phyloP scores from a whole-genome alignment of 148 eudicot species.

The Rhododendron ferrugineum region DNA sequence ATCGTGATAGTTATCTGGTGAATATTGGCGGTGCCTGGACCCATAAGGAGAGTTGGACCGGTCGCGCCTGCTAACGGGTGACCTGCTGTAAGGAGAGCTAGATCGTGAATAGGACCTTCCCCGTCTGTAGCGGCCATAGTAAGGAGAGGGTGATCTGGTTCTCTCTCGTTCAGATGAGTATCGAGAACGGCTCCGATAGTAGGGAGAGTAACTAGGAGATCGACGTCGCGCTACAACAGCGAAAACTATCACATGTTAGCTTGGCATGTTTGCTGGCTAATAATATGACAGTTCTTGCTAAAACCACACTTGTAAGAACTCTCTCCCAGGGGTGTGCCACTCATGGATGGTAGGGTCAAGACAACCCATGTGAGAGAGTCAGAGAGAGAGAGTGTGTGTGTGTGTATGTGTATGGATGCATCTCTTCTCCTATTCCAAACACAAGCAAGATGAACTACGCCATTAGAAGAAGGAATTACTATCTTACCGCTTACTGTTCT shows the following conservation, averaged over 20 bases:
- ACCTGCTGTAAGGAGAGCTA: conserved; percentile 32
- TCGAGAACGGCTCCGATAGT: conserved; percentile 38
- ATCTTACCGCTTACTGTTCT: conserved; percentile 52
- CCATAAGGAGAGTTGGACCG: conserved; percentile 26
- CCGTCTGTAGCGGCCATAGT: conserved; percentile 26
- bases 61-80: conserved; percentile 38
- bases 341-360: background rate
- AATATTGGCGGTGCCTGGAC: conserved; percentile 11
- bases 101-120: conserved; percentile 28
- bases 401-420: background rate
- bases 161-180: conserved; percentile 55
- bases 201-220: conserved; percentile 45
- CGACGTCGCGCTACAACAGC: conserved; percentile 41
- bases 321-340: background rate
- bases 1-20: conserved; percentile 13
- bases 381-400: background rate
- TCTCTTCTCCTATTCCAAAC: background rate
- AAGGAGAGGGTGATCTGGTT: conserved; percentile 50
- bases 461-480: background rate
- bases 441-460: background rate
- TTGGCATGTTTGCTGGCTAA: background rate
- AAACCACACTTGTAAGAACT: background rate
- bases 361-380: background rate
- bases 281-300: background rate
- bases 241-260: background rate